Base-by-base conservation (phyloP, 306 rosid species). In the Vigna hirtella region DNA sequence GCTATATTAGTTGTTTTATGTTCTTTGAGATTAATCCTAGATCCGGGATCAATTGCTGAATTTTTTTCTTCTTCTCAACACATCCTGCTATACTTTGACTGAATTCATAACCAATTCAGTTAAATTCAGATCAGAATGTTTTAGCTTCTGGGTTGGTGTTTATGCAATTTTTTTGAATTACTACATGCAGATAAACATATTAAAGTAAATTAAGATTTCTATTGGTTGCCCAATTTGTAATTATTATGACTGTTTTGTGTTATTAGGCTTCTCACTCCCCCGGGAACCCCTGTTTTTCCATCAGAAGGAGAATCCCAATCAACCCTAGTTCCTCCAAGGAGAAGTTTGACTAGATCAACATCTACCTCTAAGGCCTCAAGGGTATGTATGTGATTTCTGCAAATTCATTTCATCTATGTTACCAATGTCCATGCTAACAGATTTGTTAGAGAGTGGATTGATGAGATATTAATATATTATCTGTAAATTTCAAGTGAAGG, bases 221-320 rank as follows among this genome's bases (percentile, higher is more conserved):
- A 59, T 7, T 74, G 77, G 70, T 70, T 50, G 53, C 18, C 8
- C 49, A 61, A 68, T 70, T 83, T 71, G 79, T 53, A 59, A 76
- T 73, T 76, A 34, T 66, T 10, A 7, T 34, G 4, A 32, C 14
- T 40, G 30, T 66, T 86, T 59, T 66, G 9, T 84, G 77, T 81
- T 74, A 47, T 49, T 82, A 95, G 99, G 99, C 99, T 95, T 83
- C 99, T 95, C 75, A 90, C 99, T 77, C 99, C 99, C 67, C 99
- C 99, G 6, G 99, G 90, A 72, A 95, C 99, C 43, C 98, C 99
- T 30, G 85, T 87, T 72, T 83, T 88, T 71, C 92, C 90, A 85
- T 66, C 92, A 26, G 93, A 88, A 72, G 85, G 87, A 63, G 97
- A 92, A 78, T 67, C 89, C 68, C 92, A 87, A 40, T 52, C 85